These are phyloP conservation scores for Amphicarpaea edgeworthii DNA, from an alignment of 306 rosid species.

Conservation along the genomic window DNA sequence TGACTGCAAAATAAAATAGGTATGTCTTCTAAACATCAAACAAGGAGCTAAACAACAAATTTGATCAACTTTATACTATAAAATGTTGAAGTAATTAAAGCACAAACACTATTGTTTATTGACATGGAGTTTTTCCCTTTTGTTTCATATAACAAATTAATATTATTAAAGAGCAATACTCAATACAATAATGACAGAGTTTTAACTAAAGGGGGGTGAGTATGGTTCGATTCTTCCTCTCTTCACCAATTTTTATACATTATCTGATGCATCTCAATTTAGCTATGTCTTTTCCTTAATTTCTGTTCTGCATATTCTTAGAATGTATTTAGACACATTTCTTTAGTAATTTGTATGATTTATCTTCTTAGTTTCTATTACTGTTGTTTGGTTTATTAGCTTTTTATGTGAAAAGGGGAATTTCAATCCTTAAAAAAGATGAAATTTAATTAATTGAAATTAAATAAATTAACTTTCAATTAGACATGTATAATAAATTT, in stretches of 20 bases:
- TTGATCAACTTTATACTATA: neutral
- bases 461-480: no score
- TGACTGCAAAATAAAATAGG: constrained; percentile 15
- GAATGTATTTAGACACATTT: neutral
- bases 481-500: no score
- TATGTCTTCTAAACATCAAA: constrained; percentile 16
- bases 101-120: neutral
- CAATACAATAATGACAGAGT: neutral
- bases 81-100: neutral
- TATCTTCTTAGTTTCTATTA: neutral
- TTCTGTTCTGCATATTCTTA: neutral
- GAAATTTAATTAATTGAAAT: neutral
- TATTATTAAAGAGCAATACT: no score
- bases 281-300: neutral
- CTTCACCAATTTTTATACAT: neutral
- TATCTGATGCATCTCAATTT: neutral
- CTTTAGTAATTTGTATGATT: neutral
- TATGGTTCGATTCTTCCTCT: neutral
- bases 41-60: constrained; percentile 20
- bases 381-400: neutral
- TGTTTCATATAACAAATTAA: neutral
- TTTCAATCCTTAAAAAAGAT: neutral
- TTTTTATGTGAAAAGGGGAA: neutral
- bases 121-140: neutral
- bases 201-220: neutral